Percentiles rank a stretch among this genome's conserved stretches.
Conservation (phyloP, 169 alveolate species). For the Plasmodium vivax region DNA sequence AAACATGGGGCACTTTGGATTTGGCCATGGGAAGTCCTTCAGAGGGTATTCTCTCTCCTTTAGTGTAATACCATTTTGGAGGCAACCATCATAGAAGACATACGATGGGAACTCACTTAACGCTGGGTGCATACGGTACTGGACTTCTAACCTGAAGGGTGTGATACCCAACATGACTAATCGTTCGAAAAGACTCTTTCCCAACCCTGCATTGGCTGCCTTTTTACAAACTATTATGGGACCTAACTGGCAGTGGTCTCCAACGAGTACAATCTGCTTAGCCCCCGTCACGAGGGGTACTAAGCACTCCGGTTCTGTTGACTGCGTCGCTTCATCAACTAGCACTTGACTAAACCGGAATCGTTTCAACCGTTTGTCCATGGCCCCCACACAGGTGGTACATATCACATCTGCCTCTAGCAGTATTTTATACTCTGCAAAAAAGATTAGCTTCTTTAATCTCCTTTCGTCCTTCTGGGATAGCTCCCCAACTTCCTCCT, state of each 20-base stretch:
- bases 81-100: conserved; percentile 94
- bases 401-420: conserved; percentile 83
- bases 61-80: conserved; percentile 93
- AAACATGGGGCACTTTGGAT: conserved; percentile 87
- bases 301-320: conserved; percentile 93
- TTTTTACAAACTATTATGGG: conserved; percentile 96
- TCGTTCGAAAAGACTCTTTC: conserved; percentile 92
- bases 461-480: conserved; percentile 88
- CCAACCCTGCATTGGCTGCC: conserved; percentile 88
- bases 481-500: conserved; percentile 89
- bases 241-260: conserved; percentile 97
- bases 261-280: conserved; percentile 93
- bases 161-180: conserved; percentile 77
- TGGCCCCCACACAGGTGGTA: conserved; percentile 93
- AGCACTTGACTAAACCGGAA: conserved; percentile 92
- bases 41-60: conserved; percentile 86
- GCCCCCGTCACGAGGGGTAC: conserved; percentile 94
- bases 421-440: conserved; percentile 90
- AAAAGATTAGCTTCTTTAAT: conserved; percentile 85
- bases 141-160: conserved; percentile 91
- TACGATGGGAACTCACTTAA: conserved; percentile 94
- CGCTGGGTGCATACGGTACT: conserved; percentile 97
- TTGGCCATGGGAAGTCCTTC: conserved; percentile 89
- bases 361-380: conserved; percentile 92
- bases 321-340: conserved; percentile 97